Base-by-base conservation (phyloP, 2,329 filamentous ascomycete species). In the Cladosporium colombiae region DNA sequence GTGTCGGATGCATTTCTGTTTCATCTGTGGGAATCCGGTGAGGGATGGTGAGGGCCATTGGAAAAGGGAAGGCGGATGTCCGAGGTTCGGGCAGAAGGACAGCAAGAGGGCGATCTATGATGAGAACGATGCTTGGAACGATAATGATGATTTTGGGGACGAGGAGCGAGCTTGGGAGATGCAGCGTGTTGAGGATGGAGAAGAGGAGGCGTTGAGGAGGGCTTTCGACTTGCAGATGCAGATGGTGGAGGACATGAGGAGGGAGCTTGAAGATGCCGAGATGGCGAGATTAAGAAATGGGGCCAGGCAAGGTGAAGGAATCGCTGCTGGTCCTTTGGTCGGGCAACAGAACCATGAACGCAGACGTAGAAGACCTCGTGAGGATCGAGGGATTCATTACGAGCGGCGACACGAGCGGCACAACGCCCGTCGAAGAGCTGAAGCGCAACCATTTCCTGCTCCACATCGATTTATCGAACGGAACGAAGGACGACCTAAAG, bases 1-100 rank as follows among this genome's bases (percentile, higher is more conserved):
- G 4, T 72, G 73, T 31, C 62, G 67, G 14, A 67, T 63, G 29
- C 64, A 68, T 49, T 68, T 73, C 40, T 70, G 70, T 65, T 70
- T 68, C 52, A 46, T 67, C 18, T 70, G 68, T 46, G 68, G 69
- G 6, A 14, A 29, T 23, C 27, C n/a, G 2, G 67, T 65, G 16
- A 63, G 37, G 25, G 56, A 58, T 33, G 55, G 56, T 1, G 23
- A 59, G 11, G 55, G 62, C 40, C 50, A 65, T 53, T 65, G 62
- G 62, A 31, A 56, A 23, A 35, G 21, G 44, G 21, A 53, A 18
- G 33, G 37, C 8, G 62, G 62, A 2, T 65, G 62, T 53, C 62
- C 62, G 13, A 49, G 62, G 4, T 65, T 58, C 6, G 62, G 62
- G 16, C 35, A 49, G 29, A 50, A n/a, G 44, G 56, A 46, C 5